phyloP scores from a whole-genome alignment of 495 filamentous ascomycete species.

The Talaromyces thailandensis region DNA sequence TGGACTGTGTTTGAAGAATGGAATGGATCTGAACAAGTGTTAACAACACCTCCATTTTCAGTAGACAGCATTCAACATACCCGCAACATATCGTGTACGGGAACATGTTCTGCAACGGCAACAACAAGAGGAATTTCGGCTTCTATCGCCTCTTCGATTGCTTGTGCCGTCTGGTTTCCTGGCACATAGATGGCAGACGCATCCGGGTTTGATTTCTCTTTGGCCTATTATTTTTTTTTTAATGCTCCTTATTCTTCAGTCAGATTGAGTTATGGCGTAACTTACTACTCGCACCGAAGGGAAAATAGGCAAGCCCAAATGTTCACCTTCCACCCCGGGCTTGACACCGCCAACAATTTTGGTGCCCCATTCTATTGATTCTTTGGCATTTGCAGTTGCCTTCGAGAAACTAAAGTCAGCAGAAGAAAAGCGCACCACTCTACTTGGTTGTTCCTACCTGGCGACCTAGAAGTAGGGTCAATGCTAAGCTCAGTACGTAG shows the following conservation, averaged over 20 bases:
- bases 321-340: conserved; percentile 66
- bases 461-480: conserved; percentile 5
- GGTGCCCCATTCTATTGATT: conserved; percentile 78
- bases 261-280: neutral
- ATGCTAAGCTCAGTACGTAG: neutral
- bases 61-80: conserved; percentile 35
- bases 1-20: conserved; percentile 72
- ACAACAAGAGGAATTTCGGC: conserved; percentile 83
- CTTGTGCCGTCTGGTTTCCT: conserved; percentile 62
- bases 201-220: conserved; percentile 67
- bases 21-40: conserved; percentile 52
- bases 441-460: conserved; percentile 19
- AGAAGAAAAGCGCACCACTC: neutral
- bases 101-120: conserved; percentile 86
- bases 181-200: conserved; percentile 83
- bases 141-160: conserved; percentile 84
- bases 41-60: conserved; percentile 2
- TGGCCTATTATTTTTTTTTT: conserved; percentile 45
- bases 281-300: conserved; percentile 58
- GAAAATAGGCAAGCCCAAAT: conserved; percentile 72
- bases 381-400: conserved; percentile 75
- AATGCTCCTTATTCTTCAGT: neutral
- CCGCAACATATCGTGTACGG: conserved; percentile 74
- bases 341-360: conserved; percentile 83
- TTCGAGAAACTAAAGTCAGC: conserved; percentile 16